Conservation (phyloP, 2,329 filamentous ascomycete genomes). For the Immersiporthe knoxdaviesiana region DNA sequence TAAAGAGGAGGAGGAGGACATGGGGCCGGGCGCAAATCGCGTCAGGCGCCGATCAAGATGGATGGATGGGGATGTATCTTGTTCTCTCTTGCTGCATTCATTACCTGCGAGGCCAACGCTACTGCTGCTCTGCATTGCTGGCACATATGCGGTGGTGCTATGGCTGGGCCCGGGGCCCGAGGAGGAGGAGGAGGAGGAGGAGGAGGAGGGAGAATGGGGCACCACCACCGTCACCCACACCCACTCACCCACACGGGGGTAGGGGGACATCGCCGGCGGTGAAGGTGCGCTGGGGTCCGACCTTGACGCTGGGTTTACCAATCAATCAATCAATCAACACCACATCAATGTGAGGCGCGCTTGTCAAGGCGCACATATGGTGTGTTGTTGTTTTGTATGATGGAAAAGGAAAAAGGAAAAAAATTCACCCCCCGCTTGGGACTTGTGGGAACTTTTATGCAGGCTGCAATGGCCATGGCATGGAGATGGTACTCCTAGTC, state of each 20-base stretch:
- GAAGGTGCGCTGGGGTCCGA: not conserved
- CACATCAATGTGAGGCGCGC: not conserved
- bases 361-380: not conserved
- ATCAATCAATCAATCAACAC: not conserved
- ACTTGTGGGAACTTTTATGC: not conserved
- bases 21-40: conserved; percentile 1
- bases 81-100: not conserved
- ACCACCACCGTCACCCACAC: too few species aligned
- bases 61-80: not conserved
- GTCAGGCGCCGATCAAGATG: not conserved
- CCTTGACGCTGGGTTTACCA: not conserved
- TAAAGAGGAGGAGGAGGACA: not conserved
- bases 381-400: not conserved
- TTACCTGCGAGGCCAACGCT: conserved; percentile 4
- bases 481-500: too few species aligned
- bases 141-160: not conserved
- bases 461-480: not conserved
- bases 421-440: too few species aligned
- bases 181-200: too few species aligned
- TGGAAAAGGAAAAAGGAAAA: too few species aligned
- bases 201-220: too few species aligned
- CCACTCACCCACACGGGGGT: not conserved
- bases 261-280: conserved; percentile 6
- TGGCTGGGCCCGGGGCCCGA: not conserved
- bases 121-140: not conserved